Base-by-base conservation (phyloP, 2,329 filamentous ascomycete genomes). In the Colletotrichum somersetense region DNA sequence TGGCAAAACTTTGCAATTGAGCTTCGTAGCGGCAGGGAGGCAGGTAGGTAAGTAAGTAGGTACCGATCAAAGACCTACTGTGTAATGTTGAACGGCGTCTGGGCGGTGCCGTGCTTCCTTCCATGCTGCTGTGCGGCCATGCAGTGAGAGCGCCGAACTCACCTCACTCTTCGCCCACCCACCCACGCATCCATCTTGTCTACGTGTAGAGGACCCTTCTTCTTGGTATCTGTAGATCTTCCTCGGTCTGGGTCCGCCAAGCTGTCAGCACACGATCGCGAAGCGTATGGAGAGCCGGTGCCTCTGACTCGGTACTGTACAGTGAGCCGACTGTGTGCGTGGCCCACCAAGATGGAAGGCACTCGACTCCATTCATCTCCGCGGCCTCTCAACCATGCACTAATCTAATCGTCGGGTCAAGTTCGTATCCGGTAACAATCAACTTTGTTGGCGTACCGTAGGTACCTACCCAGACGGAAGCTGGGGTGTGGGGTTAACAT, bases 241-340 rank as follows among this genome's bases (percentile, higher is more conserved):
- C 44, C 57, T 52, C 26, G 59, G 40, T 35, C 62, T 40, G 58
- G 66, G 59, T 70, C 53, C 23, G 70, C 70, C 70, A 72, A 72
- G 66, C 70, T 72, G 70, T 72, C 66, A 72, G 30, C 40, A 56
- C 55, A 48, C 55, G 66, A 72, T 72, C 69, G 59, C 55, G 55
- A 26, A 44, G 64, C 44, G 40, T 59, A n/a, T 33, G 38, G 35
- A 35, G 33, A 63, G 53, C 59, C 59, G 14, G 55, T 69, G 18
- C 70, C 66, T 72, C 59, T 65, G 59, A 38, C 66, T 69, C 48
- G 66, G 66, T 33, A 50, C 7, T 8, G 0, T 69, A 69, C 70
- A 52, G 66, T 72, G 11, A 33, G 10, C 2, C 1, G 30, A 65
- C 66, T 72, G 59, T 72, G 33, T 48, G 1, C 3, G 30, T 30